Evolutionary conservation across 352 stramenopile genomes (phyloP).

Genomic region (Phytopythium delawarense): DNA sequence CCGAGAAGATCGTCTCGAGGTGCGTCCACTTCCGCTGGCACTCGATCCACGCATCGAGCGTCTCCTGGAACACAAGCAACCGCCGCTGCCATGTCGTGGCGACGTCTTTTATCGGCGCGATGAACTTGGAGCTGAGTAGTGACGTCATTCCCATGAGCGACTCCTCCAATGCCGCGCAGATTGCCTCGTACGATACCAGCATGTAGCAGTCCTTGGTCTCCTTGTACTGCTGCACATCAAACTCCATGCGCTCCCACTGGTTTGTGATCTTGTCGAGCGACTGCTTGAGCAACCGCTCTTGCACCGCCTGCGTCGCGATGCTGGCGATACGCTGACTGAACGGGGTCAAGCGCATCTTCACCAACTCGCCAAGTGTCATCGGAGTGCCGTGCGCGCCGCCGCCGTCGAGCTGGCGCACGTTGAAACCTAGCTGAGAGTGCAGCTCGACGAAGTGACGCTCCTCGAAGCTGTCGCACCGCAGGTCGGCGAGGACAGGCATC

Average conservation of each 20-base stretch:
- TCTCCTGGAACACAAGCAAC: constrained; percentile 78
- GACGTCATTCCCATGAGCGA: constrained; percentile 89
- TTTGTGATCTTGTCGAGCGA: constrained; percentile 85
- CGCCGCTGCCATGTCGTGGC: constrained; percentile 65
- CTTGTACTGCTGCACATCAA: constrained; percentile 90
- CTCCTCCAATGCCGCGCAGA: constrained; percentile 85
- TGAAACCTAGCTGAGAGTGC: constrained; percentile 70
- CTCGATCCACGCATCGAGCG: constrained; percentile 74
- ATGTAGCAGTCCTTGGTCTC: constrained; percentile 88
- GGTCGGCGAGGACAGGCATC: constrained; percentile 68
- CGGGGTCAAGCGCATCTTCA: constrained; percentile 72
- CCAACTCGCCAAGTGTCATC: constrained; percentile 79
- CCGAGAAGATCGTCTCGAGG: constrained; percentile 78
- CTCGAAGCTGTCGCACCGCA: constrained; percentile 56
- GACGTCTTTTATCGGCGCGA: constrained; percentile 72
- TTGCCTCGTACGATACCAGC: constrained; percentile 67
- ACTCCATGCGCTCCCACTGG: constrained; percentile 81
- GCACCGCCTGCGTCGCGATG: constrained; percentile 82
- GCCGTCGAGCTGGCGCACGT: constrained; percentile 35
- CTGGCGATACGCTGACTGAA: constrained; percentile 75
- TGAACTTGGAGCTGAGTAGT: constrained; percentile 87
- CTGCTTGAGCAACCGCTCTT: constrained; percentile 86
- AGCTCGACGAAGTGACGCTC: constrained; percentile 58
- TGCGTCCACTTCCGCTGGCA: constrained; percentile 82
- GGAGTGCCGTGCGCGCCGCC: constrained; percentile 2